A percentile compares a stretch with the other conserved stretches of the same genome.
Conservation (phyloP, 139 green algal genomes). For the Chlamydomonas sp. region DNA sequence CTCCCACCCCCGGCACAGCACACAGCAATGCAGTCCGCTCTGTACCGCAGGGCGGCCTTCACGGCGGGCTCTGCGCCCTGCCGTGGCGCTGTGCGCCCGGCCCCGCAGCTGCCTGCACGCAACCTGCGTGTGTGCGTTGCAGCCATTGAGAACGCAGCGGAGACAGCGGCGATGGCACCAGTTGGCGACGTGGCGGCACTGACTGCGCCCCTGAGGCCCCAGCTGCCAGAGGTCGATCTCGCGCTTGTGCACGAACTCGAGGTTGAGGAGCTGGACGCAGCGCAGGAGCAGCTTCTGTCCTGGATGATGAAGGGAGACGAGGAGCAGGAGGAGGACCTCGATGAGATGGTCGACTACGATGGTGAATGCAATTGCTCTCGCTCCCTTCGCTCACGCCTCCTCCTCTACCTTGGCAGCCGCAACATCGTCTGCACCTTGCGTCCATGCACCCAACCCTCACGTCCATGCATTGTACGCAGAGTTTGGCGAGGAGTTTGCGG, state of each 20-base stretch:
- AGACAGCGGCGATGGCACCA: not conserved
- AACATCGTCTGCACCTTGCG: too few species aligned
- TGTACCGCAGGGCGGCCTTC: too few species aligned
- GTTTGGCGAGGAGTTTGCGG: too few species aligned
- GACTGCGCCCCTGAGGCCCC: not conserved
- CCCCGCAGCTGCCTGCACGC: too few species aligned
- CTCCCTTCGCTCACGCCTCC: too few species aligned
- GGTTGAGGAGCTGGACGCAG: conserved; percentile 11
- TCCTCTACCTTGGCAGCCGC: too few species aligned
- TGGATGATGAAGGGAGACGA: conserved; percentile 37
- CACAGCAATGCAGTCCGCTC: too few species aligned
- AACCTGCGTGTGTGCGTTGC: not conserved
- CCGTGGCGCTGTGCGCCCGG: not conserved
- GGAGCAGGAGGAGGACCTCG: conserved; percentile 37
- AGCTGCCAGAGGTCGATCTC: not conserved
- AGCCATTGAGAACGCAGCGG: not conserved
- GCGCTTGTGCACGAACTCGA: conserved; percentile 10
- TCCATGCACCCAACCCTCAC: too few species aligned
- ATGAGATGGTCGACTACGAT: conserved; percentile 48
- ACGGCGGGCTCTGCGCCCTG: not conserved
- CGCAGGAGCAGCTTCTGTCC: conserved; percentile 42
- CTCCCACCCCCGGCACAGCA: too few species aligned
- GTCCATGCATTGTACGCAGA: too few species aligned
- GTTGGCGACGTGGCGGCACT: not conserved
- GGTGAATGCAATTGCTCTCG: too few species aligned